These are phyloP conservation scores for Isoetes taiwanensis DNA, from an alignment of 75 land plant species.

Conservation along the genomic window DNA sequence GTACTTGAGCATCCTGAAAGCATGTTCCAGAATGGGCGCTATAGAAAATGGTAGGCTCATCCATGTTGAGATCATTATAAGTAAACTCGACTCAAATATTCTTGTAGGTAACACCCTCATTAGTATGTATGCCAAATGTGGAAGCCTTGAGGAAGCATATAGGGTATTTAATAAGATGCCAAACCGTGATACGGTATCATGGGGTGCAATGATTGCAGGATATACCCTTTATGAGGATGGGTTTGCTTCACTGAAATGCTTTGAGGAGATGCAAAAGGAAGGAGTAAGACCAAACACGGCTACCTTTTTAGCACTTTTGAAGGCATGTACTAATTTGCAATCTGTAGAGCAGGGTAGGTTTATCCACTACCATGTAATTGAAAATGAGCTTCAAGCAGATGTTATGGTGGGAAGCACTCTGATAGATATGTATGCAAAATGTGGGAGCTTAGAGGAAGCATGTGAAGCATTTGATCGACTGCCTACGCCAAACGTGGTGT, in stretches of 20 bases:
- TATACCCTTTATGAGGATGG: not conserved
- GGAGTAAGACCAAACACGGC: not conserved
- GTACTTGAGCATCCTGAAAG: not conserved
- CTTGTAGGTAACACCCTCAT: not conserved
- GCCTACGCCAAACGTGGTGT: slow-evolving; percentile 18
- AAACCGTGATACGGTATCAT: not conserved
- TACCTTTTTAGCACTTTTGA: not conserved
- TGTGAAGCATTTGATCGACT: slow-evolving; percentile 20
- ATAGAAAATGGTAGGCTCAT: not conserved
- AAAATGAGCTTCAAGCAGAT: not conserved
- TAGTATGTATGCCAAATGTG: not conserved
- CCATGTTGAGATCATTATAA: not conserved
- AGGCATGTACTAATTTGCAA: not conserved
- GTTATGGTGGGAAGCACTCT: slow-evolving; percentile 21
- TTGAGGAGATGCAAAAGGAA: not conserved
- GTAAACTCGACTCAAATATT: not conserved
- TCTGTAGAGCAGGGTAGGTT: not conserved
- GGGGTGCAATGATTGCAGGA: slow-evolving; percentile 1
- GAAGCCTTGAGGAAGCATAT: not conserved
- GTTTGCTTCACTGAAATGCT: not conserved
- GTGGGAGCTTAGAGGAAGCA: slow-evolving; percentile 18
- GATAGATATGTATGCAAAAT: slow-evolving; percentile 24
- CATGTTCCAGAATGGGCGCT: not conserved
- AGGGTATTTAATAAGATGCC: not conserved
- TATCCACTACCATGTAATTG: not conserved